A percentile compares a stretch with the other conserved stretches of the same genome.
These are phyloP conservation scores for Mycena pura DNA, from an alignment of 768 basidiomycete species.

Conservation along the genomic window DNA sequence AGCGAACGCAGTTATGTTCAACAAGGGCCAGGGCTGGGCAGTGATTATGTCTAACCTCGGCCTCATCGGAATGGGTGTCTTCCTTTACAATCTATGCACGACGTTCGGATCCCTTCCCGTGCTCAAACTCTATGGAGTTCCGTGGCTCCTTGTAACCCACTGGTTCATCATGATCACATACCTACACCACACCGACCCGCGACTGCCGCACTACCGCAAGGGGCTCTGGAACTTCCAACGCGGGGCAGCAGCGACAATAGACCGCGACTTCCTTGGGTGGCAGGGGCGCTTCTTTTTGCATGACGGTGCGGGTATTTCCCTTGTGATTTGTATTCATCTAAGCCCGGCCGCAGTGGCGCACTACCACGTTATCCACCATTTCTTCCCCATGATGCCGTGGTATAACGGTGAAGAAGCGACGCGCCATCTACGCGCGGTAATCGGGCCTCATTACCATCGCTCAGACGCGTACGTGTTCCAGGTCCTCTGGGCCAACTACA, in stretches of 20 bases:
- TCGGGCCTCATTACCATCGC: no score
- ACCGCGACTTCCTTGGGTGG: constrained; percentile 65
- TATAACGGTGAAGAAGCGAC: no score
- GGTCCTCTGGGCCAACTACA: no score
- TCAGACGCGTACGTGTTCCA: no score
- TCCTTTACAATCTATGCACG: constrained; percentile 42
- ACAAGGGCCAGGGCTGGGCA: constrained; percentile 53
- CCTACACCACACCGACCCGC: constrained; percentile 67
- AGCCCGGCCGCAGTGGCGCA: no score
- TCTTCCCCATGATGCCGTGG: no score
- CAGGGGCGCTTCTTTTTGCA: constrained; percentile 73
- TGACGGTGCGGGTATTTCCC: no score
- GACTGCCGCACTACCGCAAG: constrained; percentile 62
- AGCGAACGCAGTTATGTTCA: constrained; percentile 67
- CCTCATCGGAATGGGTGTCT: constrained; percentile 54
- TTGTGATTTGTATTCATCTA: no score
- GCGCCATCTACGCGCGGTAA: no score
- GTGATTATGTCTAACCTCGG: constrained; percentile 66
- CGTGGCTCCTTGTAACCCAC: constrained; percentile 62
- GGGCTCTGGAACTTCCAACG: constrained; percentile 66
- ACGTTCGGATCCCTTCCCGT: constrained; percentile 48
- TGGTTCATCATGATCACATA: constrained; percentile 68
- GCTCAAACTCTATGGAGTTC: constrained; percentile 57
- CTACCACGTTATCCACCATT: no score
- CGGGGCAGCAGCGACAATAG: constrained; percentile 67